Conservation (phyloP, 495 filamentous ascomycete genomes). For the Jackrogersella multiformis region DNA sequence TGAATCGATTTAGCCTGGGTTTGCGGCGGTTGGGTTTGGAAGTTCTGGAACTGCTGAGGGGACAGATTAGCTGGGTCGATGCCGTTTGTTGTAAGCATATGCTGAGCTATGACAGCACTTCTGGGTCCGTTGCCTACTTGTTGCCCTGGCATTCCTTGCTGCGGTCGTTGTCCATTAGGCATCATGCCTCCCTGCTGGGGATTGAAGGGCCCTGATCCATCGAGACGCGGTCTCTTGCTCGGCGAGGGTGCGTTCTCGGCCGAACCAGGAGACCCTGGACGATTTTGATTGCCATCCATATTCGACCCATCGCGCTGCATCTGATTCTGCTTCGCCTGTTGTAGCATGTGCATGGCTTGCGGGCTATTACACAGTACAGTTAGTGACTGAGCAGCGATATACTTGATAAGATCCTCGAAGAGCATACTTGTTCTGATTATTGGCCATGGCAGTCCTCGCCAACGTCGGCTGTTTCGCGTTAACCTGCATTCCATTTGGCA, state of each 20-base stretch:
- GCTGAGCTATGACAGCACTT: slow-evolving; percentile 61
- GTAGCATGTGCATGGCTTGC: slow-evolving; percentile 74
- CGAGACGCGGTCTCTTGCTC: slow-evolving; percentile 89
- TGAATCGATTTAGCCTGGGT: slow-evolving; percentile 83
- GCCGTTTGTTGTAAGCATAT: slow-evolving; percentile 78
- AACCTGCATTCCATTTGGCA: slow-evolving; percentile 61
- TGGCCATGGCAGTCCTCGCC: slow-evolving; percentile 78
- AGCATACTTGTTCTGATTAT: slow-evolving; percentile 75
- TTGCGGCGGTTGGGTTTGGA: slow-evolving; percentile 65
- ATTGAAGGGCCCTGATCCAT: slow-evolving; percentile 71
- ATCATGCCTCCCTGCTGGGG: slow-evolving; percentile 74
- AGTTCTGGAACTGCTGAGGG: slow-evolving; percentile 78
- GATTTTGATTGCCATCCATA: slow-evolving; percentile 84
- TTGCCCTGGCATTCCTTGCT: slow-evolving; percentile 75
- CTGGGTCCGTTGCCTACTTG: slow-evolving; percentile 68
- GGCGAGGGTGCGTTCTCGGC: slow-evolving; percentile 92
- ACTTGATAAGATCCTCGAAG: not conserved
- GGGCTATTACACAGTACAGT: slow-evolving; percentile 57
- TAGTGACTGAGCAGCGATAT: slow-evolving; percentile 23
- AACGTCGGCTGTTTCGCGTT: slow-evolving; percentile 60
- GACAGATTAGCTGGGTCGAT: slow-evolving; percentile 78
- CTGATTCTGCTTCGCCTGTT: slow-evolving; percentile 69
- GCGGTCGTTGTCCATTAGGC: slow-evolving; percentile 78
- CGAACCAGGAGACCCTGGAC: slow-evolving; percentile 81
- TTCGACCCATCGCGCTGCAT: slow-evolving; percentile 89